A percentile compares a stretch with the other conserved stretches of the same genome.
phyloP scores from a whole-genome alignment of 2,329 filamentous ascomycete genomes.

The Monilinia polystroma region DNA sequence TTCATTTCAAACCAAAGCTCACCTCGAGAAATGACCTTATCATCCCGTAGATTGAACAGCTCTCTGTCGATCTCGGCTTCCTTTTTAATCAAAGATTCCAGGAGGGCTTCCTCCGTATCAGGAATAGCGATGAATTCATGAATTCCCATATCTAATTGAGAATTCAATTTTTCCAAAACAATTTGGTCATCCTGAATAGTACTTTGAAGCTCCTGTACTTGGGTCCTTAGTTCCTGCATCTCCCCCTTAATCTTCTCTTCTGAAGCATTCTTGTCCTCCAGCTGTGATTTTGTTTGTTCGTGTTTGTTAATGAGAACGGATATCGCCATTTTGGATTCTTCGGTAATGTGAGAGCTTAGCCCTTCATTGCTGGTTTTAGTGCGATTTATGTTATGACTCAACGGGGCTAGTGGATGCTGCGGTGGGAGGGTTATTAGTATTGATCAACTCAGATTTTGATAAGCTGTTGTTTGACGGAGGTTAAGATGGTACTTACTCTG shows the following conservation, averaged over 20 bases:
- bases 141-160: background rate
- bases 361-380: background rate
- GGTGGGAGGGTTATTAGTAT: background rate
- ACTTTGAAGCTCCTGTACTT: background rate
- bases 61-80: slow-evolving; percentile 1
- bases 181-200: background rate
- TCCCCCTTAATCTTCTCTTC: background rate
- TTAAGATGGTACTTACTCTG: background rate
- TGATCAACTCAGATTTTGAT: background rate
- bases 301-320: slow-evolving; percentile 3
- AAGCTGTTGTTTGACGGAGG: background rate
- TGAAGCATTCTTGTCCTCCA: background rate
- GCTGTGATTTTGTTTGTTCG: background rate
- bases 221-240: background rate
- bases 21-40: background rate
- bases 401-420: background rate
- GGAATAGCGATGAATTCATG: background rate
- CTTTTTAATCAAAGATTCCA: background rate
- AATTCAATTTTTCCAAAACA: background rate
- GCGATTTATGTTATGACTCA: background rate
- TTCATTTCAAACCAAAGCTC: background rate
- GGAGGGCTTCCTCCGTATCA: slow-evolving; percentile 2
- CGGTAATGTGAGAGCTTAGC: background rate
- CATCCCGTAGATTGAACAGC: background rate
- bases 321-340: slow-evolving; percentile 11